These are phyloP conservation scores for Aureobasidium melanogenum DNA, from an alignment of 2,329 filamentous ascomycete genomes.

Conservation along the genomic window DNA sequence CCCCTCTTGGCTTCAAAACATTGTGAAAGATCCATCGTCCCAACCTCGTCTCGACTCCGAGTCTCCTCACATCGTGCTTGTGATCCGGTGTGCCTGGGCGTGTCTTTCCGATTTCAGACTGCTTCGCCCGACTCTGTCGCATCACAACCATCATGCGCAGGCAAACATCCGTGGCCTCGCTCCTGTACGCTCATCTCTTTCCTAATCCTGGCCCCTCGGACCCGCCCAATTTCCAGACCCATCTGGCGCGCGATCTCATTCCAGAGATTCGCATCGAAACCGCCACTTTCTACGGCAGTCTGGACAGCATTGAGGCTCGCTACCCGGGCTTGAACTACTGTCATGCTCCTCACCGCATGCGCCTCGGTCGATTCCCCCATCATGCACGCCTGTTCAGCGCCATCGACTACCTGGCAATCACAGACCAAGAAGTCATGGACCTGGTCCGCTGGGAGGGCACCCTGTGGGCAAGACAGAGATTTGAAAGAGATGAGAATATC, in stretches of 20 bases:
- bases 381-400: constrained; percentile 68
- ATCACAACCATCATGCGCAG: constrained; percentile 52
- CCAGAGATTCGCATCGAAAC: constrained; percentile 73
- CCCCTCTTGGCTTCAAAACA: constrained; percentile 3
- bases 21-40: background rate
- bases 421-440: constrained; percentile 57
- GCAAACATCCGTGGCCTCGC: constrained; percentile 56
- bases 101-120: background rate
- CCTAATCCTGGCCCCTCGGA: constrained; percentile 59
- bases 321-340: constrained; percentile 76
- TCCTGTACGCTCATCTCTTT: constrained; percentile 68
- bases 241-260: constrained; percentile 63
- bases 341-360: constrained; percentile 62
- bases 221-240: constrained; percentile 60
- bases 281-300: constrained; percentile 67
- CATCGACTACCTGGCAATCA: constrained; percentile 62
- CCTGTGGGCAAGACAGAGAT: constrained; percentile 72
- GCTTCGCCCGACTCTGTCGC: background rate
- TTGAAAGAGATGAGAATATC: constrained; percentile 65
- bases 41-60: background rate
- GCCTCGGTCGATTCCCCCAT: constrained; percentile 69
- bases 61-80: background rate
- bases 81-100: background rate
- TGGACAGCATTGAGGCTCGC: constrained; percentile 70
- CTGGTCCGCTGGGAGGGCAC: constrained; percentile 79